A percentile compares a stretch with the other conserved stretches of the same genome.
phyloP scores from a whole-genome alignment of 257 asterid genomes.

The Echites panduratus region DNA sequence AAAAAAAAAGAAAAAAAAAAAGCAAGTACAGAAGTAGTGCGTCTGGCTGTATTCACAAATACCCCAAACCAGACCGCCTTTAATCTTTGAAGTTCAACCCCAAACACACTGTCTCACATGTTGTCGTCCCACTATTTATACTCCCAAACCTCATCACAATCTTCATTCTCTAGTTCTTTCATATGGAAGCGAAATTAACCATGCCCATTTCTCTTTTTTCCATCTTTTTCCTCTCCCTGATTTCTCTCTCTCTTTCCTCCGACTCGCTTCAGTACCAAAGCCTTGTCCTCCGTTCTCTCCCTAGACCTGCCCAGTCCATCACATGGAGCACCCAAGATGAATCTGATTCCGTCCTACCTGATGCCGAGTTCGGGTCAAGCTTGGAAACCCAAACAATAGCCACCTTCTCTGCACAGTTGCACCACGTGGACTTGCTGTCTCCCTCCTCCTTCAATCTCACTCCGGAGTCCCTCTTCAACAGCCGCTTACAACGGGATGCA shows the following conservation, averaged over 20 bases:
- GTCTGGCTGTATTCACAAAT: background rate
- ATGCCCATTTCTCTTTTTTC: constrained; percentile 8
- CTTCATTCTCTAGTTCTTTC: background rate
- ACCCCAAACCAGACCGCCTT: constrained; percentile 5
- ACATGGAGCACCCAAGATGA: constrained; percentile 31
- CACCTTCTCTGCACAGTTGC: constrained; percentile 39
- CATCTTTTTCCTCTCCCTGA: constrained; percentile 11
- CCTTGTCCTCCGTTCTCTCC: constrained; percentile 45
- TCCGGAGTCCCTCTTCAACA: constrained; percentile 52
- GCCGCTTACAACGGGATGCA: constrained; percentile 71
- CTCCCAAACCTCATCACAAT: background rate
- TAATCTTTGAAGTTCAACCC: background rate
- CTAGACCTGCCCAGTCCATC: constrained; percentile 41
- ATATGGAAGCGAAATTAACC: constrained; percentile 8
- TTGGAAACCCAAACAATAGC: constrained; percentile 8
- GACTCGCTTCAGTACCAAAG: constrained; percentile 33
- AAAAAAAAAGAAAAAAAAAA: too few relatives aligned
- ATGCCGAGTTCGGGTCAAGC: constrained; percentile 13
- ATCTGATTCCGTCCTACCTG: background rate
- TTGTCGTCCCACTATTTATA: background rate
- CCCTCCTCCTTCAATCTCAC: constrained; percentile 34
- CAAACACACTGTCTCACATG: background rate
- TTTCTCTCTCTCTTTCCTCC: constrained; percentile 24
- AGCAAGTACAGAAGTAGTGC: background rate
- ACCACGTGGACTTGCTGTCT: constrained; percentile 56